Conservation (phyloP, 1,139 yeast genomes). For the Suhomyces atakaporum region DNA sequence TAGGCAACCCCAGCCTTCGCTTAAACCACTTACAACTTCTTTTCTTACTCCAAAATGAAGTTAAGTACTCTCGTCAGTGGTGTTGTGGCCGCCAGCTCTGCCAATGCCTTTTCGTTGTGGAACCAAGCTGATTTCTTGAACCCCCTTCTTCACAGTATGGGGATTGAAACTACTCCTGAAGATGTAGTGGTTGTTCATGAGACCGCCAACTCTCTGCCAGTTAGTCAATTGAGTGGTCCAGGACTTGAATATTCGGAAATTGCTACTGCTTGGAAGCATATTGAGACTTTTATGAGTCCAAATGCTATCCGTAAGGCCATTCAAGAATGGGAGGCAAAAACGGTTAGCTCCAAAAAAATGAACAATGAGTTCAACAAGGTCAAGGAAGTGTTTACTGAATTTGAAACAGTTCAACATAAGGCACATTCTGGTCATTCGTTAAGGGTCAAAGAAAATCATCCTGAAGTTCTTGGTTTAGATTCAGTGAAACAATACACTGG, state of each 20-base stretch:
- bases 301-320: conserved; percentile 22
- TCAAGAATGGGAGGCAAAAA: conserved; percentile 20
- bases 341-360: conserved; percentile 14
- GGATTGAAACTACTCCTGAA: conserved; percentile 1
- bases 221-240: conserved; percentile 1
- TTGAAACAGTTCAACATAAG: conserved; percentile 11
- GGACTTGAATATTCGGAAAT: conserved; percentile 9
- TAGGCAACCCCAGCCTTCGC: neutral
- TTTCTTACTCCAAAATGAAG: conserved; percentile 4
- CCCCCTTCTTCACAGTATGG: conserved; percentile 2
- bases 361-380: conserved; percentile 15
- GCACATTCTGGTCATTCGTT: conserved; percentile 39
- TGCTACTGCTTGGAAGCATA: conserved; percentile 28
- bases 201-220: neutral
- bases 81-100: conserved; percentile 5
- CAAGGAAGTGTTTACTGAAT: conserved; percentile 11
- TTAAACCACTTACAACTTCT: neutral
- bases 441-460: conserved; percentile 43
- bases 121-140: conserved; percentile 4
- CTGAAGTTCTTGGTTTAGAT: conserved; percentile 52
- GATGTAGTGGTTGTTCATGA: conserved; percentile 12
- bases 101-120: conserved; percentile 8
- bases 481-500: conserved; percentile 65
- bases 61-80: conserved; percentile 3
- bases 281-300: conserved; percentile 22